Evolutionary conservation across 306 rosid species (phyloP), one percentile per base, ranked within the genome.

Genomic region (barrel medic (Medicago truncatula)): DNA sequence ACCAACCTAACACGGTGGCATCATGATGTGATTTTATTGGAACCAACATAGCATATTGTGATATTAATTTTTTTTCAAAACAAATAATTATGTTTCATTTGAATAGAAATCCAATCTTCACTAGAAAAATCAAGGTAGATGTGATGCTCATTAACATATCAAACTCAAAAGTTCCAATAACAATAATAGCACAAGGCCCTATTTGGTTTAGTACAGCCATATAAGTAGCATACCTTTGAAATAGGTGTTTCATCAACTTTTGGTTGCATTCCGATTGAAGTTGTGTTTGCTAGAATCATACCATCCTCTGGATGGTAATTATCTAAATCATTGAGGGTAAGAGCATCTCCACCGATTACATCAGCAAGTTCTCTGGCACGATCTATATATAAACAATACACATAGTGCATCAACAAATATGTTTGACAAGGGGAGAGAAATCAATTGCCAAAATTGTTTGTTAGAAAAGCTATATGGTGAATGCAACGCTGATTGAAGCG

Each of bases 211-310:
- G 60, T 70, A 70, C 39, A 77, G 40, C 58, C 20, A 81, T 68
- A 39, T 62, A 63, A 76, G 69, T 11, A 39, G 58, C 67, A 74
- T 78, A 93, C 98, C 97, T 93, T 93, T 63, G 97, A 81, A 81
- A 93, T 56, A 54, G 98, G 96, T 11, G 96, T 87, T 80, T 91
- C 98, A 56, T 88, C 83, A 73, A 91, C 89, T 82, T 86, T 93
- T 63, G 98, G 98, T 67, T 91, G 91, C 98, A 93, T 91, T 83
- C 98, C 98, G 54, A 93, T 87, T 18, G 98, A 89, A 68, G 98
- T 91, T 31, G 97, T 87, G 84, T 91, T 93, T 36, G 96, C 98
- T 78, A 93, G 96, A 86, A 93, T 89, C 97, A 93, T 91, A 64
- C 86, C 96, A 81, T 86, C 88, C 89, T 91, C 98, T 0, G 94